Evolutionary conservation across 345 rosid genomes (phyloP).

Genomic region (Fremontodendron californicum): DNA sequence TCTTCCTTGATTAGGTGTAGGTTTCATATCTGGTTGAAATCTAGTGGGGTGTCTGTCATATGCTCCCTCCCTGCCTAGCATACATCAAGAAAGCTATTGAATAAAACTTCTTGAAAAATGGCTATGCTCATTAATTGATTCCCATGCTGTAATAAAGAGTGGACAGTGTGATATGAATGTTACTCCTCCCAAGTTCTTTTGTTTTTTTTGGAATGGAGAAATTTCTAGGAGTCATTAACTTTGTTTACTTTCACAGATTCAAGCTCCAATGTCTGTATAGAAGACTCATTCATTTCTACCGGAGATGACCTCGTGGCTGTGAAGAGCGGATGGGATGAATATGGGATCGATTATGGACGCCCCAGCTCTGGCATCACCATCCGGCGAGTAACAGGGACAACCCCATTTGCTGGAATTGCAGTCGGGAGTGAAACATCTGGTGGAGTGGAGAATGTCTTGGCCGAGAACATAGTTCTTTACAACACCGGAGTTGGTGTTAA

Average conservation of each 20-base stretch:
- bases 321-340: slow-evolving; percentile 97
- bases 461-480: slow-evolving; percentile 64
- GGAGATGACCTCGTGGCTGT: slow-evolving; percentile 88
- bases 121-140: neutral
- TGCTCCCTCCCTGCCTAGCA: neutral
- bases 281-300: slow-evolving; percentile 78
- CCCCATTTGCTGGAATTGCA: slow-evolving; percentile 85
- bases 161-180: neutral
- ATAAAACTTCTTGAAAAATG: neutral
- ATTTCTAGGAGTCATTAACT: neutral
- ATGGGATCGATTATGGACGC: slow-evolving; percentile 72
- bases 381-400: slow-evolving; percentile 77
- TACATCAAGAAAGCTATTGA: neutral
- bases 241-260: slow-evolving; percentile 49
- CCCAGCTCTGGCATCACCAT: slow-evolving; percentile 81
- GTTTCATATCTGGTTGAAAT: neutral
- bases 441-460: slow-evolving; percentile 69
- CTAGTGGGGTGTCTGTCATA: neutral
- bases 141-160: neutral
- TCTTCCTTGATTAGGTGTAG: neutral
- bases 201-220: neutral
- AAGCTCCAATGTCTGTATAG: slow-evolving; percentile 85
- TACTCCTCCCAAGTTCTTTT: neutral
- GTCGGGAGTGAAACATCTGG: slow-evolving; percentile 94
- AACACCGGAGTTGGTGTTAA: slow-evolving; percentile 68